Evolutionary conservation across 805 yeast species (phyloP).

Genomic region (Starmerella cellae): DNA sequence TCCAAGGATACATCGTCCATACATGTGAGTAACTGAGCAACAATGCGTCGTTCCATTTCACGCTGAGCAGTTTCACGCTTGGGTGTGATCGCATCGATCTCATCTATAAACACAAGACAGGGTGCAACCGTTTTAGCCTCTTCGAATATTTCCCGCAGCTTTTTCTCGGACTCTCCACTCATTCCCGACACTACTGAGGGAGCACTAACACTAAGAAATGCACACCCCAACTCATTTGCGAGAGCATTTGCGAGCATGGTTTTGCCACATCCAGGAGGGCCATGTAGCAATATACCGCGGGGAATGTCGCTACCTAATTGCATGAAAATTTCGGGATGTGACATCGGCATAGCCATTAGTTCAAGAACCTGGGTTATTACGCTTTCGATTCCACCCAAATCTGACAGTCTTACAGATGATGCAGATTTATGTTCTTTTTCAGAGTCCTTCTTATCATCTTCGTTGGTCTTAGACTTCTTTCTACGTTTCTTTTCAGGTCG

Average conservation of each 20-base stretch:
- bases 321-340: slow-evolving; percentile 81
- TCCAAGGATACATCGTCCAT: slow-evolving; percentile 86
- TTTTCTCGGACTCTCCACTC: slow-evolving; percentile 98
- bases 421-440: slow-evolving; percentile 32
- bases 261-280: slow-evolving; percentile 99
- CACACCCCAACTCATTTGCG: slow-evolving; percentile 89
- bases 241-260: slow-evolving; percentile 91
- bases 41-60: slow-evolving; percentile 95
- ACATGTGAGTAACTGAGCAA: slow-evolving; percentile 84
- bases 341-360: slow-evolving; percentile 76
- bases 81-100: slow-evolving; percentile 96
- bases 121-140: slow-evolving; percentile 88
- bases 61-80: slow-evolving; percentile 96
- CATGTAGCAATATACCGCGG: slow-evolving; percentile 83
- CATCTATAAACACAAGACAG: slow-evolving; percentile 84
- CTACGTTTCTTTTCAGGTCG: slow-evolving; percentile 3
- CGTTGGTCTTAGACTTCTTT: slow-evolving; percentile 2
- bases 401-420: slow-evolving; percentile 52
- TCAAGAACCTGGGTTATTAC: slow-evolving; percentile 82
- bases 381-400: slow-evolving; percentile 80
- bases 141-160: slow-evolving; percentile 79
- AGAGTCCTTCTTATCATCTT: slow-evolving; percentile 30
- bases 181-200: slow-evolving; percentile 96
- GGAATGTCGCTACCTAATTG: slow-evolving; percentile 93
- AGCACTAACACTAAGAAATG: slow-evolving; percentile 81